A percentile compares a stretch with the other conserved stretches of the same genome.
Conservation (phyloP, 768 basidiomycete genomes). For the Lyophyllum decastes region DNA sequence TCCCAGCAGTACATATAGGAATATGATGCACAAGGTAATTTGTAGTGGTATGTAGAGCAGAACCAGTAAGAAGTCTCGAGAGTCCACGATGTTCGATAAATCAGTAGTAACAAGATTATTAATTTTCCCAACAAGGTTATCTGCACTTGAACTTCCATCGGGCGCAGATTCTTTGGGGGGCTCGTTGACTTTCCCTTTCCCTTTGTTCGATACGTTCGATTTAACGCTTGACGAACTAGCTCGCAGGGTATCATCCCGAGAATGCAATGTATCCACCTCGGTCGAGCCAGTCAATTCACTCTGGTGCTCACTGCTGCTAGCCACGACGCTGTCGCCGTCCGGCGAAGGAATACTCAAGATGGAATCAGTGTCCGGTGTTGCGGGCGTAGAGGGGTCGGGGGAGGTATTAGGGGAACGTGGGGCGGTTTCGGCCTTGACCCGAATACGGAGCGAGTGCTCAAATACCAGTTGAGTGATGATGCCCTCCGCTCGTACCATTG, state of each 20-base stretch:
- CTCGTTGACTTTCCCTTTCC: constrained; percentile 8
- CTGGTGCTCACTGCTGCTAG: not conserved
- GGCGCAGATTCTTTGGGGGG: constrained; percentile 6
- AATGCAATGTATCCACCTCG: constrained; percentile 19
- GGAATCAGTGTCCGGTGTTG: constrained; percentile 16
- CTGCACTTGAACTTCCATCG: constrained; percentile 23
- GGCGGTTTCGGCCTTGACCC: constrained; percentile 50
- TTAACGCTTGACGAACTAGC: constrained; percentile 17
- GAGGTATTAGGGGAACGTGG: constrained; percentile 10
- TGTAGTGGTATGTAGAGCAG: constrained; percentile 43
- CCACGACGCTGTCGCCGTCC: constrained; percentile 2
- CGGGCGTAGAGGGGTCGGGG: constrained; percentile 9
- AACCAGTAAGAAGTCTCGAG: constrained; percentile 35
- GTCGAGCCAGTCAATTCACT: constrained; percentile 4
- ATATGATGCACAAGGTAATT: constrained; percentile 37
- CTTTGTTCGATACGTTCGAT: constrained; percentile 13
- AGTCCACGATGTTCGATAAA: constrained; percentile 35
- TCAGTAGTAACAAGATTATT: constrained; percentile 79
- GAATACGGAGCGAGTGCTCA: constrained; percentile 56
- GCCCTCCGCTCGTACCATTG: constrained; percentile 48
- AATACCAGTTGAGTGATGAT: constrained; percentile 43
- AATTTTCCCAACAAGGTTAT: constrained; percentile 70
- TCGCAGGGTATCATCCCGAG: constrained; percentile 17
- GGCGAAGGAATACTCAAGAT: not conserved
- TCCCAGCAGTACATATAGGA: constrained; percentile 49